These are phyloP conservation scores for Colletotrichum tropicicola DNA, from an alignment of 2,329 filamentous ascomycete genomes.

Conservation along the genomic window DNA sequence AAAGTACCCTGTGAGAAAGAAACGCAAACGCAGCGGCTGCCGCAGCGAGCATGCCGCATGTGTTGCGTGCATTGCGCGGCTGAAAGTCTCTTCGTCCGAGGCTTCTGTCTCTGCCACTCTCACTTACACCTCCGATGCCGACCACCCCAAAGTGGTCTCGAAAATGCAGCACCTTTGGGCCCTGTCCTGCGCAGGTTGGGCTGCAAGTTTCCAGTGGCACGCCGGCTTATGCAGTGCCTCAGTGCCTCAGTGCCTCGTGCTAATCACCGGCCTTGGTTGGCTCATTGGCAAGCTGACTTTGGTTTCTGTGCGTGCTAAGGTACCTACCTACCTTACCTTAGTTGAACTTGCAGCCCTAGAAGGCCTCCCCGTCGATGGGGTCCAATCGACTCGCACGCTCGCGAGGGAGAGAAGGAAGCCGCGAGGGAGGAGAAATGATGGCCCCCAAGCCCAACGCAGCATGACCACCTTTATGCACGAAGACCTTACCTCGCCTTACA, in stretches of 20 bases:
- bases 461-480: conserved; percentile 14
- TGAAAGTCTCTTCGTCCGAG: no score
- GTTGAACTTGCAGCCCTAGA: no score
- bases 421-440: neutral
- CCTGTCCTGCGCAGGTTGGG: conserved; percentile 33
- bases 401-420: neutral
- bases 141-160: no score
- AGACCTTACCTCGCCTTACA: conserved; percentile 17
- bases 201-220: conserved; percentile 41
- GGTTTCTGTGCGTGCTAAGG: conserved; percentile 5
- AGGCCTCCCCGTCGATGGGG: neutral
- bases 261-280: conserved; percentile 29
- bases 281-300: neutral
- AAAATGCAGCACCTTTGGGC: no score
- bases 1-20: no score
- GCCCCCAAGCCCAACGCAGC: neutral
- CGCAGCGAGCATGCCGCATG: no score
- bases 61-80: no score
- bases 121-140: no score
- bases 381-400: neutral
- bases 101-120: no score
- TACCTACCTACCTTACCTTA: no score
- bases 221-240: conserved; percentile 8
- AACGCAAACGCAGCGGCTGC: no score
- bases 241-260: conserved; percentile 34